A percentile compares a stretch with the other conserved stretches of the same genome.
These are phyloP conservation scores for Eucommia ulmoides DNA, from an alignment of 257 asterid genomes.

Conservation along the genomic window DNA sequence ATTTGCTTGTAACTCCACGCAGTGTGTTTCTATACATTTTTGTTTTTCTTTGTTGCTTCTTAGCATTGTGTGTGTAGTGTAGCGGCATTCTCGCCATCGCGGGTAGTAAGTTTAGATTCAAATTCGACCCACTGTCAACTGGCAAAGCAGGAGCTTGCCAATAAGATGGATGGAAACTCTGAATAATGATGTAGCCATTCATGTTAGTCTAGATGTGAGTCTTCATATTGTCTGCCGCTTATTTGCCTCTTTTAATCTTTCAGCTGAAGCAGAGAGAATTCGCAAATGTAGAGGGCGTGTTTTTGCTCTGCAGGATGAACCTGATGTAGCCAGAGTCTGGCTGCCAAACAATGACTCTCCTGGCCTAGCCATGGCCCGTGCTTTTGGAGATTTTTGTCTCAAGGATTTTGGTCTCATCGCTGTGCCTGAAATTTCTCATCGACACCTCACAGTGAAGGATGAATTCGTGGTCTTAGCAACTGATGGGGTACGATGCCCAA, in stretches of 20 bases:
- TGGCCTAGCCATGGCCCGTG: conserved; percentile 79
- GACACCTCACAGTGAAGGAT: conserved; percentile 43
- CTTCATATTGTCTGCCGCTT: no score
- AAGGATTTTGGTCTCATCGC: conserved; percentile 65
- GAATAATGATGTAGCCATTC: no score
- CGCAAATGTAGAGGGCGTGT: conserved; percentile 61
- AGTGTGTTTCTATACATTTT: no score
- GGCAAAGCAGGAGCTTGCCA: no score
- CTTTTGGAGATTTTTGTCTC: conserved; percentile 74
- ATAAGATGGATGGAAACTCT: no score
- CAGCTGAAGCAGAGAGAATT: conserved; percentile 61
- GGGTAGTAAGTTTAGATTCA: no score
- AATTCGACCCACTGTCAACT: no score
- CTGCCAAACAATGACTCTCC: conserved; percentile 54
- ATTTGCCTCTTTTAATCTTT: conserved; percentile 4
- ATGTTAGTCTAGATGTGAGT: no score
- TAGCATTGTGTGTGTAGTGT: no score
- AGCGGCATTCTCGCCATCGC: no score
- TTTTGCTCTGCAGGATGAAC: conserved; percentile 57
- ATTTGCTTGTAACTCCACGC: no score
- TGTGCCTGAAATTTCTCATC: conserved; percentile 47
- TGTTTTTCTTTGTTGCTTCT: no score
- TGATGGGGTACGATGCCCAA: conserved; percentile 40
- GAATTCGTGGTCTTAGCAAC: conserved; percentile 58
- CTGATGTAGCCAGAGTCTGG: conserved; percentile 68